These are phyloP conservation scores for Peronospora farinosa DNA, from an alignment of 352 stramenopile species.

Conservation along the genomic window DNA sequence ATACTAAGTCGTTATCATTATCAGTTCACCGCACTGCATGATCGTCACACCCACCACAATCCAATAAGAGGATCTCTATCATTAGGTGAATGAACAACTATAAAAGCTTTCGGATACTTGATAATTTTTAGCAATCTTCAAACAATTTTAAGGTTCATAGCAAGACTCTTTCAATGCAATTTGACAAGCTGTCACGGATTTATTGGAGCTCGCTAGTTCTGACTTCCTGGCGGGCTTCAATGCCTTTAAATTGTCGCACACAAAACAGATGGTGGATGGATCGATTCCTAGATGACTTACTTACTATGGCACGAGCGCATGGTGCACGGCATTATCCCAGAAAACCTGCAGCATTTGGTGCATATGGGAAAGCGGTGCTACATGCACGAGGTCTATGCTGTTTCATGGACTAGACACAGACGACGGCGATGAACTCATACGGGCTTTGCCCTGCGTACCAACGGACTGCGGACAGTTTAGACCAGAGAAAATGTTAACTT, in stretches of 20 bases:
- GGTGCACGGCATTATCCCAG: constrained; percentile 9
- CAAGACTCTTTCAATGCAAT: no score
- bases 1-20: no score
- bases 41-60: no score
- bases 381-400: constrained; percentile 18
- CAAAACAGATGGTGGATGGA: constrained; percentile 14
- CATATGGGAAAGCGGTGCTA: constrained; percentile 22
- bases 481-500: constrained; percentile 28
- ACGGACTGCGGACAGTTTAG: constrained; percentile 20
- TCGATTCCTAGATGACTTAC: constrained; percentile 20
- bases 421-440: constrained; percentile 8
- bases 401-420: constrained; percentile 20
- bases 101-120: no score
- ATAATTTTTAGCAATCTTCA: no score
- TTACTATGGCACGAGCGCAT: constrained; percentile 19
- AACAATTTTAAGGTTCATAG: no score
- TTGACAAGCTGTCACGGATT: constrained; percentile 14
- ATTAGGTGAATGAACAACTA: no score
- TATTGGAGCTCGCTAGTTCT: constrained; percentile 13
- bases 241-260: constrained; percentile 26
- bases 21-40: no score
- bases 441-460: constrained; percentile 12
- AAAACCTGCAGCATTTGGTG: constrained; percentile 14
- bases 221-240: constrained; percentile 21
- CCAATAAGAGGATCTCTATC: no score